A percentile compares a stretch with the other conserved stretches of the same genome.
These are phyloP conservation scores for Cyanidium caldarium DNA, from an alignment of 23 red algal species.

Conservation along the genomic window DNA sequence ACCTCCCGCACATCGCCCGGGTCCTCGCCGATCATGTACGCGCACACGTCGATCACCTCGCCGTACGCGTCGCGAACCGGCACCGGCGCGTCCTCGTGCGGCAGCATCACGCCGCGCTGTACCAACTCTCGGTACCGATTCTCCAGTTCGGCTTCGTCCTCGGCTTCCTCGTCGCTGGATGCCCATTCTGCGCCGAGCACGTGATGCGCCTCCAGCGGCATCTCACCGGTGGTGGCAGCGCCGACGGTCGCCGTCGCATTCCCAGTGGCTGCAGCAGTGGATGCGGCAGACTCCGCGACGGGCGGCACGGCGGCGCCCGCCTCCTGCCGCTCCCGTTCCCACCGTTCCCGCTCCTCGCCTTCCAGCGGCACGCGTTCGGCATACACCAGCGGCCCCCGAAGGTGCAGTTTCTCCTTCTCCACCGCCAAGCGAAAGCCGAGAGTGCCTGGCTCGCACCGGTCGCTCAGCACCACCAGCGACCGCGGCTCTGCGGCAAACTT, in stretches of 20 bases:
- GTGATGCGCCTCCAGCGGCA: not conserved
- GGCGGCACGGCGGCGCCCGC: not conserved
- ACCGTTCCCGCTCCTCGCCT: slow-evolving; percentile 46
- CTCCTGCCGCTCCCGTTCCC: slow-evolving; percentile 1
- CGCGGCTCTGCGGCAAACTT: slow-evolving; percentile 16
- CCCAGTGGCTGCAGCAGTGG: not conserved
- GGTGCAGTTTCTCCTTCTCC: not conserved
- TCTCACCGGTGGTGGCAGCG: not conserved
- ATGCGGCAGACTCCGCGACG: not conserved
- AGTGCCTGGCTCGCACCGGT: slow-evolving; percentile 43
- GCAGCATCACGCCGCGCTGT: not conserved
- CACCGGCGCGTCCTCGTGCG: not conserved
- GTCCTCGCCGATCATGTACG: slow-evolving; percentile 95
- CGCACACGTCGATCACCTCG: slow-evolving; percentile 41
- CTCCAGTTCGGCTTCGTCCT: not conserved
- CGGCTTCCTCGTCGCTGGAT: not conserved
- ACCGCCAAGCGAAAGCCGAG: slow-evolving; percentile 27
- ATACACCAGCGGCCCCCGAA: not conserved
- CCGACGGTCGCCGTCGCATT: not conserved
- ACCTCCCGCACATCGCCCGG: slow-evolving; percentile 36
- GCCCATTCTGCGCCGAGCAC: not conserved
- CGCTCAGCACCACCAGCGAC: slow-evolving; percentile 50
- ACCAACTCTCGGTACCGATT: not conserved
- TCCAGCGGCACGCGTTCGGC: slow-evolving; percentile 23
- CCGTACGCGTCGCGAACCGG: slow-evolving; percentile 80